A percentile compares a stretch with the other conserved stretches of the same genome.
These are phyloP conservation scores for Globisporangium okanoganense DNA, from an alignment of 352 stramenopile genomes.

Conservation along the genomic window DNA sequence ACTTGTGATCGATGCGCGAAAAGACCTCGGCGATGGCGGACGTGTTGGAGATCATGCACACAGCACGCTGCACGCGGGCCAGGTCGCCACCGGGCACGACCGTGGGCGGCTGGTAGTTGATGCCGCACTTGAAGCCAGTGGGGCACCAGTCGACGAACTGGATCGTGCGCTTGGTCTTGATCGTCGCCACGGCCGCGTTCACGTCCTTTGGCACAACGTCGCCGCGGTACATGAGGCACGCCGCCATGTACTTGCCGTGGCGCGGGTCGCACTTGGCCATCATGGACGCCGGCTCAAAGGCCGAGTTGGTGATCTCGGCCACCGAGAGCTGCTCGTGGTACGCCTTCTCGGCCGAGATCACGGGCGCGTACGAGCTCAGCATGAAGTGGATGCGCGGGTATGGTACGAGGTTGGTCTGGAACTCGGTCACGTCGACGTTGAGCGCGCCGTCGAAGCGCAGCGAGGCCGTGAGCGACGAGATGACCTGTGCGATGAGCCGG, in stretches of 20 bases:
- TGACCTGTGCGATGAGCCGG: conserved; percentile 96
- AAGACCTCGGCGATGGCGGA: conserved; percentile 98
- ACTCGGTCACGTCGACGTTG: conserved; percentile 99
- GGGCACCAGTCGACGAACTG: conserved; percentile 99
- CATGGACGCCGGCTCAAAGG: conserved; percentile 97
- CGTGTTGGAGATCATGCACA: conserved; percentile 99
- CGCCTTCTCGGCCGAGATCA: conserved; percentile 97
- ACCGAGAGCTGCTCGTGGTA: conserved; percentile 98
- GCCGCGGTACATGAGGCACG: conserved; percentile 98
- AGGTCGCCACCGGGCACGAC: conserved; percentile 97
- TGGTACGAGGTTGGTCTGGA: conserved; percentile 99
- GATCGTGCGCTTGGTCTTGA: conserved; percentile 99
- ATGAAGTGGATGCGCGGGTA: conserved; percentile 99
- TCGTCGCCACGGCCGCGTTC: conserved; percentile 96
- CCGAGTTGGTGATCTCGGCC: conserved; percentile 97
- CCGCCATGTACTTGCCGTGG: conserved; percentile 99
- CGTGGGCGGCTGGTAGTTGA: conserved; percentile 98
- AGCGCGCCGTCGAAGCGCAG: conserved; percentile 97
- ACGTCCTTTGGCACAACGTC: conserved; percentile 95
- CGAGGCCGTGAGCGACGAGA: conserved; percentile 97
- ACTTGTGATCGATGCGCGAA: conserved; percentile 99
- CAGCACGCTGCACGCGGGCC: conserved; percentile 95
- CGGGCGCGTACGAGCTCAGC: conserved; percentile 97
- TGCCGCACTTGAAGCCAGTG: conserved; percentile 98
- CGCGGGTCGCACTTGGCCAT: conserved; percentile 99